Evolutionary conservation across 441 rosid genomes (phyloP), one percentile per base, ranked within the genome.

Genomic region (Metrosideros polymorpha): DNA sequence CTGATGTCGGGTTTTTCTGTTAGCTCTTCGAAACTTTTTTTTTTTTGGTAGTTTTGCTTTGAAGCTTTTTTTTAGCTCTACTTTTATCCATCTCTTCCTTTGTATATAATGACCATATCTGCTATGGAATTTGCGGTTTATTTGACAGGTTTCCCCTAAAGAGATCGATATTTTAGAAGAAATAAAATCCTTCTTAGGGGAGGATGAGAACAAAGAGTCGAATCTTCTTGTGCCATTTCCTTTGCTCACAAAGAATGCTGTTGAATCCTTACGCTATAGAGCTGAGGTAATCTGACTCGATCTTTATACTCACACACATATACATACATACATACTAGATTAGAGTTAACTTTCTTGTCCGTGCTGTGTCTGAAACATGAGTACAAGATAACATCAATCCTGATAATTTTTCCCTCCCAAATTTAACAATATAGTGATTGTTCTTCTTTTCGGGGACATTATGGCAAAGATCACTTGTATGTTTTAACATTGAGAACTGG

Each of bases 261-360:
- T 95, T n/a, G 99, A 96, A 93, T 95, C 95, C 87, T 89, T 96
- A 82, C 93, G 99, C 85, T 96, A 96, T 87, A 92, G 99, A 87
- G 98, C 99, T 86, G 99, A 96, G 98, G 99, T 96, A 84, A 90
- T 89, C 87, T 52, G 82, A 82, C 83, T 82, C 7, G 47, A 82
- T 76, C 83, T 47, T 43, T 85, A 35, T 54, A n/a, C n/a, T n/a
- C n/a, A n/a, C n/a, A n/a, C n/a, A n/a, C n/a, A n/a, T n/a, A n/a
- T n/a, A n/a, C n/a, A 5, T 51, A 39, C 2, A 7, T 8, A 10
- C 52, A n/a, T 66, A 3, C 57, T 66, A 66, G 27, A 71, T 71
- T 39, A 42, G 77, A 71, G 22, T 71, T 22, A 17, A 35, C 51
- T 54, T 25, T 66, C 5, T 45, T 83, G 49, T 30, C 77, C 17